Percentiles rank a stretch among this genome's conserved stretches.
phyloP scores from a whole-genome alignment of 2,329 filamentous ascomycete species.

The Monosporascus ibericus region DNA sequence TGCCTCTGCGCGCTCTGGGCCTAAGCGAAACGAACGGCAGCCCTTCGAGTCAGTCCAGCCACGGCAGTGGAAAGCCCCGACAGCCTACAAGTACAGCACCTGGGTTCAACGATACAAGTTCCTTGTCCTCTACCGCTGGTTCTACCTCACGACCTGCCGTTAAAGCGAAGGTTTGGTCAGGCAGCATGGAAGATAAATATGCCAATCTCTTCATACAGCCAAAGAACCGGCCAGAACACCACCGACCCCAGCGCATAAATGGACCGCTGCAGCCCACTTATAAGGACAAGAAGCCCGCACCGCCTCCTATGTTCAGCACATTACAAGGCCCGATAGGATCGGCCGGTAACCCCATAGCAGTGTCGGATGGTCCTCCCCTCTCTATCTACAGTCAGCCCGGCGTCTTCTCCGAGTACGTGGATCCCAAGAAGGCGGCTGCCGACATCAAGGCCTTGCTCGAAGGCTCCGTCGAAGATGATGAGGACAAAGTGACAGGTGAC shows the following conservation, averaged over 20 bases:
- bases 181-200: constrained; percentile 45
- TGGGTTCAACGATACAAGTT: constrained; percentile 7
- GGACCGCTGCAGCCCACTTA: constrained; percentile 42
- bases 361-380: constrained; percentile 17
- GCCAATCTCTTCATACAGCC: constrained; percentile 47
- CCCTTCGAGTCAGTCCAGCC: constrained; percentile 12
- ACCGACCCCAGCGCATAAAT: constrained; percentile 42
- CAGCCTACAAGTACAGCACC: constrained; percentile 8
- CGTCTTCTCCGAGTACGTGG: constrained; percentile 58
- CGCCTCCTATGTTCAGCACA: constrained; percentile 44
- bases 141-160: constrained; percentile 17
- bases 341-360: constrained; percentile 23
- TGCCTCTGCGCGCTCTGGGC: constrained; percentile 32
- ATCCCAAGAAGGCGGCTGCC: constrained; percentile 64
- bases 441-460: constrained; percentile 80
- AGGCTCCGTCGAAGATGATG: constrained; percentile 71
- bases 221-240: constrained; percentile 51
- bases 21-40: constrained; percentile 20
- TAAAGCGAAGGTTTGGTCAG: constrained; percentile 19
- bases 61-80: constrained; percentile 7
- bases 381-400: constrained; percentile 30
- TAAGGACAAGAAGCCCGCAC: constrained; percentile 40
- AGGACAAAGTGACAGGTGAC: constrained; percentile 37
- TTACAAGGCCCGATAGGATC: constrained; percentile 21
- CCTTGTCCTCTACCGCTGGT: constrained; percentile 4